A percentile compares a stretch with the other conserved stretches of the same genome.
Conservation (phyloP, 192 early-diverging fungal genomes). For the Chytriomyces hyalinus region DNA sequence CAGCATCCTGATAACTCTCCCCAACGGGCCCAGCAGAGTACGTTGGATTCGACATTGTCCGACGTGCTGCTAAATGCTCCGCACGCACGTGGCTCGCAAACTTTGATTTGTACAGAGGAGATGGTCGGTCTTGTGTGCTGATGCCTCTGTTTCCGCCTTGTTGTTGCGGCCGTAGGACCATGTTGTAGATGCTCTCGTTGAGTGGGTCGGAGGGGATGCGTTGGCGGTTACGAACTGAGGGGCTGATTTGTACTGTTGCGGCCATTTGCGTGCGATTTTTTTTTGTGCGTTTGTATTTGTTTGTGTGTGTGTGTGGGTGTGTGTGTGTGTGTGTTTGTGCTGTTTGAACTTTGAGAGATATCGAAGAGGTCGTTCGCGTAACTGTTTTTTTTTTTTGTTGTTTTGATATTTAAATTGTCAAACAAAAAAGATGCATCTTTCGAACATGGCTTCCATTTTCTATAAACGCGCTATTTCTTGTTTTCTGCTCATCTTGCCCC, state of each 20-base stretch:
- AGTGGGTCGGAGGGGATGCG: slow-evolving; percentile 38
- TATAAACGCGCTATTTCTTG: no score
- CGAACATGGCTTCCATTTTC: no score
- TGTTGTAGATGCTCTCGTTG: slow-evolving; percentile 49
- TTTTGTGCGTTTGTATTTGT: no score
- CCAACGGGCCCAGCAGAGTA: background rate
- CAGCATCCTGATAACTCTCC: background rate
- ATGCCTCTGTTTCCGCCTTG: no score
- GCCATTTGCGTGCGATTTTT: slow-evolving; percentile 17
- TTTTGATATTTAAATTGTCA: no score
- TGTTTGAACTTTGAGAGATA: no score
- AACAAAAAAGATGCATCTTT: no score
- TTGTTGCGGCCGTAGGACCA: slow-evolving; percentile 34
- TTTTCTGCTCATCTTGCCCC: no score
- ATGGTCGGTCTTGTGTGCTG: slow-evolving; percentile 30
- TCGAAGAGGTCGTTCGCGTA: no score
- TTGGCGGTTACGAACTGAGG: background rate
- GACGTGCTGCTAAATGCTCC: slow-evolving; percentile 36
- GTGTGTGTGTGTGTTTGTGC: background rate
- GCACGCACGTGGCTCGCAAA: slow-evolving; percentile 39
- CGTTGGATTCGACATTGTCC: slow-evolving; percentile 10
- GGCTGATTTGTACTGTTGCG: slow-evolving; percentile 31
- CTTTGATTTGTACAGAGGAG: slow-evolving; percentile 37
- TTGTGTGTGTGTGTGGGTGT: background rate
- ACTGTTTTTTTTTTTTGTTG: no score